Percentiles rank a stretch among this genome's conserved stretches.
Conservation (phyloP, 1,139 yeast genomes). For the Candida buenavistaensis region DNA sequence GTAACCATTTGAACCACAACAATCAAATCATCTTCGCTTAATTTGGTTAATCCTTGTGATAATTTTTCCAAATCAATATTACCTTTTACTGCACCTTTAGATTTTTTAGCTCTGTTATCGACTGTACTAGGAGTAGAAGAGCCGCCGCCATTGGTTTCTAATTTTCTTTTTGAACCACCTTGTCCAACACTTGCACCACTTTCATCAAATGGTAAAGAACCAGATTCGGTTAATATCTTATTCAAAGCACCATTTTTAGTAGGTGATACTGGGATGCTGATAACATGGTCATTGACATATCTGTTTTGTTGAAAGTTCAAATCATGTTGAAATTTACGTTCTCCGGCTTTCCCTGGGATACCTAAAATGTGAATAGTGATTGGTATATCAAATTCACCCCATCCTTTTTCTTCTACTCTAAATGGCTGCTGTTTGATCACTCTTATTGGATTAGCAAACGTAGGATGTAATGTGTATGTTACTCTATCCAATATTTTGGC, state of each 20-base stretch:
- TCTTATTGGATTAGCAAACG: constrained; percentile 87
- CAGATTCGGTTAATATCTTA: constrained; percentile 74
- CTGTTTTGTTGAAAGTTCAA: constrained; percentile 79
- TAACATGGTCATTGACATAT: constrained; percentile 74
- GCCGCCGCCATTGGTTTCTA: constrained; percentile 17
- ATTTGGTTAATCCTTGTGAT: constrained; percentile 85
- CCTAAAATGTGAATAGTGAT: constrained; percentile 71
- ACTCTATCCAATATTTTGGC: constrained; percentile 91
- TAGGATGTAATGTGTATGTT: constrained; percentile 91
- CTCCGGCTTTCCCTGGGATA: constrained; percentile 77
- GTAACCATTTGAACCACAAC: constrained; percentile 98
- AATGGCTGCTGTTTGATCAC: constrained; percentile 85
- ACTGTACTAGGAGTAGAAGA: constrained; percentile 20
- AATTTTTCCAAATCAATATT: constrained; percentile 83
- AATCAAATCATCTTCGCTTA: constrained; percentile 88
- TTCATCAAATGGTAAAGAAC: constrained; percentile 65
- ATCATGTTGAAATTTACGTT: constrained; percentile 82
- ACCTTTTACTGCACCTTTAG: constrained; percentile 66
- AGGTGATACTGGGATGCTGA: constrained; percentile 61
- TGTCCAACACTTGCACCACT: constrained; percentile 12
- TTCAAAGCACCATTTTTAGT: constrained; percentile 69
- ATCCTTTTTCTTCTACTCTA: constrained; percentile 87
- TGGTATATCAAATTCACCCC: constrained; percentile 97
- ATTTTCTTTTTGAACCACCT: constrained; percentile 13
- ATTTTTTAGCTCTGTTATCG: constrained; percentile 58